Conservation (phyloP, 1,284 basidiomycete genomes). For the Termitomyces sp. region DNA sequence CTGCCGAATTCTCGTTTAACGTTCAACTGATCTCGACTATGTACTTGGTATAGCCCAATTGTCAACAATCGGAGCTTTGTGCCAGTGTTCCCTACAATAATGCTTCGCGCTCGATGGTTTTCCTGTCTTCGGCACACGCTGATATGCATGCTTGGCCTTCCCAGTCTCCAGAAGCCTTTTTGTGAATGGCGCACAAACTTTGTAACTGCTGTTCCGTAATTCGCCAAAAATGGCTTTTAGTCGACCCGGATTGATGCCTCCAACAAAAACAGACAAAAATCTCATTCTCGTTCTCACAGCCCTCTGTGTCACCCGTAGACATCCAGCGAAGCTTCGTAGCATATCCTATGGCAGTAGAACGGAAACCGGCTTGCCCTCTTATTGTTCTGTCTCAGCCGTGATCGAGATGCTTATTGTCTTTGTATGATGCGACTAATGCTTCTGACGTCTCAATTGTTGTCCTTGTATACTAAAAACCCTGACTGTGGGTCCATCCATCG, state of each 20-base stretch:
- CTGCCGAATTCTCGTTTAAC: neutral
- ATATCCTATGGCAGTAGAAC: too few relatives aligned
- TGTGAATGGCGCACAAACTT: neutral
- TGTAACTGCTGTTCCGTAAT: neutral
- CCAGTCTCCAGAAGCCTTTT: neutral
- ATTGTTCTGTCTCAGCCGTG: neutral
- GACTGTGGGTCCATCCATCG: neutral
- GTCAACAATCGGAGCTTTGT: too few relatives aligned
- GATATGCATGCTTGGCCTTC: neutral
- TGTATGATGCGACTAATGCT: neutral
- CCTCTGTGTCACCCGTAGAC: neutral
- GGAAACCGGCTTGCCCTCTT: neutral
- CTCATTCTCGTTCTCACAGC: neutral
- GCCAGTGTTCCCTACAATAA: neutral
- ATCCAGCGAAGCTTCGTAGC: neutral
- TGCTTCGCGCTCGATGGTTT: too few relatives aligned
- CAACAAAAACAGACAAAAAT: neutral
- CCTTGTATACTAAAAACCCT: neutral
- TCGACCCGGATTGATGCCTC: neutral
- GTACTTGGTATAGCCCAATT: neutral
- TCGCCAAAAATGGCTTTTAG: neutral
- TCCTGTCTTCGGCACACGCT: neutral
- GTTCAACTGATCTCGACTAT: neutral
- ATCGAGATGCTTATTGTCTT: neutral
- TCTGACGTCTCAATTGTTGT: neutral